Conservation (phyloP, 805 yeast species). For the Sugiyamaella chiloensis region DNA sequence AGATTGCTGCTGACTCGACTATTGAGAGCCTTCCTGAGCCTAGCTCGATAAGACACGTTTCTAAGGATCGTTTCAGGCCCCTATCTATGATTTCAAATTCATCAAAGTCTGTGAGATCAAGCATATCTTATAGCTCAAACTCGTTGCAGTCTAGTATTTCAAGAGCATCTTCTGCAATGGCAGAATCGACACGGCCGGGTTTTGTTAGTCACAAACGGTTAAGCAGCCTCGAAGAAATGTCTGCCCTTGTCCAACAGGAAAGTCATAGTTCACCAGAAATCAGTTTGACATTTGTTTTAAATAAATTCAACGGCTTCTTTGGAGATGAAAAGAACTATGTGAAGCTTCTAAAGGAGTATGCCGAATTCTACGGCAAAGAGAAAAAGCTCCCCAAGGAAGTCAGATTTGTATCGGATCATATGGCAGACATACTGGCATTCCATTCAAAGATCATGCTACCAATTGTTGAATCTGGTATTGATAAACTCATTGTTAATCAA, state of each 20-base stretch:
- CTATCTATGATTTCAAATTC: background rate
- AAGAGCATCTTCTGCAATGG: background rate
- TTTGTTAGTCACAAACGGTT: background rate
- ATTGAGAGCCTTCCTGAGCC: background rate
- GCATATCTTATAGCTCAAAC: background rate
- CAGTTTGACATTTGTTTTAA: background rate
- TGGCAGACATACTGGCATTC: conserved; percentile 24
- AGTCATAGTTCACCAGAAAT: background rate
- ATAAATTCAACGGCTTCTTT: background rate
- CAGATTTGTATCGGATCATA: conserved; percentile 16
- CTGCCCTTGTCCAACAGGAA: background rate
- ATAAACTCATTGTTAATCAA: conserved; percentile 9
- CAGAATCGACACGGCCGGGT: background rate
- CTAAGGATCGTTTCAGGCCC: background rate
- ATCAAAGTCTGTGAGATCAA: background rate
- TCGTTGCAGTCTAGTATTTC: background rate
- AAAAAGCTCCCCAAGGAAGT: conserved; percentile 13
- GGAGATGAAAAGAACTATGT: background rate
- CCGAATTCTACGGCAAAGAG: conserved; percentile 14
- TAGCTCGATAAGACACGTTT: background rate
- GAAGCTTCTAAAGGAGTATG: background rate
- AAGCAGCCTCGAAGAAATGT: background rate
- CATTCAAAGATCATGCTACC: conserved; percentile 20
- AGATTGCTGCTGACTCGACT: background rate
- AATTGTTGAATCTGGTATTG: conserved; percentile 18